Base-by-base conservation (phyloP, 2,329 filamentous ascomycete genomes). In the Xylariaceae sp. region DNA sequence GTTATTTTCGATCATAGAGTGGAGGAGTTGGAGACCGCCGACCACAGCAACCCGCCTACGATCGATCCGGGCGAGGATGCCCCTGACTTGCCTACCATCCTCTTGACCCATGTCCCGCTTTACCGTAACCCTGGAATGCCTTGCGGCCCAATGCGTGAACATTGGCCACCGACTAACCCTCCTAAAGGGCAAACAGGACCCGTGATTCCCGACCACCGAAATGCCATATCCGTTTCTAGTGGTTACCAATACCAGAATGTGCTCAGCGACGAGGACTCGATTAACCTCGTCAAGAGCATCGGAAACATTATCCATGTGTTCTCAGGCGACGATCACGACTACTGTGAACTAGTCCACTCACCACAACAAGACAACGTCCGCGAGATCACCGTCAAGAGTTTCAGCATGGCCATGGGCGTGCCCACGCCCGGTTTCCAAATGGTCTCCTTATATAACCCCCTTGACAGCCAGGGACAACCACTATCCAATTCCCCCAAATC, bases 161-260 rank as follows among this genome's bases (percentile, higher is more conserved):
- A 85, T 64, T 93, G 86, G 78, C 91, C 91, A 1, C 90, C 89
- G 0, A 78, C 84, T 0, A 82, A 80, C 58, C 84, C 82, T 1
- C 79, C 83, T 1, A 81, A 83, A 56, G 84, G 85, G 5, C 81
- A 88, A 67, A 77, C 73, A 0, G 74, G 67, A 0, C 80, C 81
- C 0, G 76, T 83, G 1, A 73, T 74, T 57, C 84, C 77, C 2
- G 90, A 95, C 68, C 80, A 89, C 51, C 82, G 84, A 58, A 95
- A 94, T 65, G 86, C 92, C 23, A 89, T 99, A 60, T 82, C 82
- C 2, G 85, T 99, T 13, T 77, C 83, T 8, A 81, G 80, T 13
- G 94, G 94, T 11, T 97, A 97, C 70, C 94, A 99, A 73, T 99
- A 99, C 71, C 93, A 97, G 73, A 99, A 97, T 68, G 93, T 97